Evolutionary conservation across 371 early-diverging fungal genomes (phyloP).

Genomic region (Mortierella sp.): DNA sequence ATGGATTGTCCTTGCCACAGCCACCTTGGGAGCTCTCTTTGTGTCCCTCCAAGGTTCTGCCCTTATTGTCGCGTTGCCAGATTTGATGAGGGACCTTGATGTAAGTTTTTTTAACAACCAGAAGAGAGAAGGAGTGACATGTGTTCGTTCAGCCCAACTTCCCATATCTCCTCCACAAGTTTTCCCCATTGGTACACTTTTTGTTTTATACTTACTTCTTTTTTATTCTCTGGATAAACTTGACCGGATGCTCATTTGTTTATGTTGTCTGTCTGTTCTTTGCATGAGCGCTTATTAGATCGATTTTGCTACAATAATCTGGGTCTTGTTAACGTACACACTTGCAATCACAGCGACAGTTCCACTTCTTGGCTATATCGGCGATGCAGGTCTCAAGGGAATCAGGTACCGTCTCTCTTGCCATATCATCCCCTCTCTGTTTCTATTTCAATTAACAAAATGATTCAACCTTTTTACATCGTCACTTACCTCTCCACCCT

Average conservation of each 20-base stretch:
- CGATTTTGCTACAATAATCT: conserved; percentile 50
- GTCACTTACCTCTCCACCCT: neutral
- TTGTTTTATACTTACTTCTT: neutral
- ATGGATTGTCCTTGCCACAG: conserved; percentile 52
- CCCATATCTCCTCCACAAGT: neutral
- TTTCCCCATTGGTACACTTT: neutral
- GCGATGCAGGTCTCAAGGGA: conserved; percentile 47
- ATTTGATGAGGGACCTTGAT: conserved; percentile 43
- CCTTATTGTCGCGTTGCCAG: conserved; percentile 50
- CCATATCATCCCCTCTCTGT: neutral
- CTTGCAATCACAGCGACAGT: conserved; percentile 46
- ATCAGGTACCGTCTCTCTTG: conserved; percentile 31
- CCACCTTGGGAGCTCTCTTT: conserved; percentile 51
- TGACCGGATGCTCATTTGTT: neutral
- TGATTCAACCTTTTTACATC: no score
- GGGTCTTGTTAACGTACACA: conserved; percentile 48
- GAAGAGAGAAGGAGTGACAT: neutral
- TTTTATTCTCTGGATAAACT: neutral
- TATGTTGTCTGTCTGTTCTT: conserved; percentile 1
- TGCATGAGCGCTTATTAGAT: conserved; percentile 21
- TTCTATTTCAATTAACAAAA: no score
- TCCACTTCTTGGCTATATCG: conserved; percentile 41
- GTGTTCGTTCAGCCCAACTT: no score
- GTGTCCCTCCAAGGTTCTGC: conserved; percentile 54
- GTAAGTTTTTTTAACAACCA: conserved; percentile 16